Percentiles rank a stretch among this genome's conserved stretches.
Evolutionary conservation across 2,329 filamentous ascomycete species (phyloP).

Genomic region (Periconia macrospinosa): DNA sequence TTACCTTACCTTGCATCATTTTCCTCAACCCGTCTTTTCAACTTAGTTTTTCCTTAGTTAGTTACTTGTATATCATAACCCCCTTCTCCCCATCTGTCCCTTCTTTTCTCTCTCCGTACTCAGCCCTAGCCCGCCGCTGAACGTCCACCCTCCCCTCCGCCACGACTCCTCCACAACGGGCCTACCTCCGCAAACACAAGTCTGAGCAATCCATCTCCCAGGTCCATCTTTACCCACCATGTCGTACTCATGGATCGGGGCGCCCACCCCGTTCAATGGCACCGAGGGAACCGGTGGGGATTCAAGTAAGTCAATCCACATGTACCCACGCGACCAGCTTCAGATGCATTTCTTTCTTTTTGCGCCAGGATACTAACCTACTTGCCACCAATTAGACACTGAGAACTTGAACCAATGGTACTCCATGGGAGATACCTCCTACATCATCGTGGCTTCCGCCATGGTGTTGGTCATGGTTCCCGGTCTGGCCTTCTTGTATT

Average conservation of each 20-base stretch:
- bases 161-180: slow-evolving; percentile 11
- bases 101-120: slow-evolving; percentile 8
- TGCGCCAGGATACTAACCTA: slow-evolving; percentile 5
- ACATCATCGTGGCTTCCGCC: slow-evolving; percentile 84
- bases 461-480: slow-evolving; percentile 98
- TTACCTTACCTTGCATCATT: slow-evolving; percentile 9
- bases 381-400: slow-evolving; percentile 56
- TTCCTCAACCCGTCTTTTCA: slow-evolving; percentile 26
- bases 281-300: slow-evolving; percentile 69
- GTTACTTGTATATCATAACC: slow-evolving; percentile 39
- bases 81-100: slow-evolving; percentile 16
- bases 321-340: not conserved
- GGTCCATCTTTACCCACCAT: slow-evolving; percentile 35
- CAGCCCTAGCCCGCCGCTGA: slow-evolving; percentile 3
- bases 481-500: slow-evolving; percentile 96
- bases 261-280: slow-evolving; percentile 52
- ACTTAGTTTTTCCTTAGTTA: too few species aligned
- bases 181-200: slow-evolving; percentile 9
- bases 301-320: slow-evolving; percentile 66
- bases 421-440: slow-evolving; percentile 87
- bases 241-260: slow-evolving; percentile 53
- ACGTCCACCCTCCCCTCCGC: slow-evolving; percentile 12
- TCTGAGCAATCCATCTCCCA: slow-evolving; percentile 2
- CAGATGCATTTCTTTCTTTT: not conserved
- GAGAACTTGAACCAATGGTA: slow-evolving; percentile 98